These are phyloP conservation scores for Fusarium praegraminearum DNA, from an alignment of 2,329 filamentous ascomycete species.

Conservation along the genomic window DNA sequence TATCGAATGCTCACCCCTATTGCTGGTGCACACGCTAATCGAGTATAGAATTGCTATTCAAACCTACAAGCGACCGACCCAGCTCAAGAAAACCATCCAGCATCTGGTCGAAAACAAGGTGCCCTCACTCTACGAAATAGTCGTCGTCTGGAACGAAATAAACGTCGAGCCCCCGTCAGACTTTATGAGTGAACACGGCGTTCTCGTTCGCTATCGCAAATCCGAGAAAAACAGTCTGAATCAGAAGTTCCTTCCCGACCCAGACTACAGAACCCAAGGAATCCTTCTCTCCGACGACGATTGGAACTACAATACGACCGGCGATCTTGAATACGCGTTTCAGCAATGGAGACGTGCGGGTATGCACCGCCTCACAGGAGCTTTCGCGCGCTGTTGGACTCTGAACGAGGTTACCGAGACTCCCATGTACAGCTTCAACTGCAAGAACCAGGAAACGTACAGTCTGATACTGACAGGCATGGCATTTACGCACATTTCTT, in stretches of 20 bases:
- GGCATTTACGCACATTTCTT: conserved; percentile 52
- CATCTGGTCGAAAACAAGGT: conserved; percentile 46
- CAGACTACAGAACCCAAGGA: conserved; percentile 51
- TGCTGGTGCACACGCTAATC: background rate
- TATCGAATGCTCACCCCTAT: rapidly evolving
- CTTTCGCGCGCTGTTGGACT: conserved; percentile 50
- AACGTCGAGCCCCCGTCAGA: conserved; percentile 44
- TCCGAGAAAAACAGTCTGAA: conserved; percentile 52
- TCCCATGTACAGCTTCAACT: conserved; percentile 49
- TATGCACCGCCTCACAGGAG: conserved; percentile 50
- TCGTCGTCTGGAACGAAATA: conserved; percentile 54
- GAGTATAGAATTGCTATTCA: conserved; percentile 50
- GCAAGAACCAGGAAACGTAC: conserved; percentile 46
- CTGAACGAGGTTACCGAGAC: conserved; percentile 29
- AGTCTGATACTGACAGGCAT: conserved; percentile 54
- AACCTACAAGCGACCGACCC: conserved; percentile 50
- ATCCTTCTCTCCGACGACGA: conserved; percentile 55
- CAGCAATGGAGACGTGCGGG: conserved; percentile 54
- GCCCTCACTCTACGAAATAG: conserved; percentile 52
- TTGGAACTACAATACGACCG: conserved; percentile 52
- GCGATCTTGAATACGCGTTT: conserved; percentile 54
- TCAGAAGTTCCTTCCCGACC: conserved; percentile 53
- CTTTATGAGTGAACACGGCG: conserved; percentile 43
- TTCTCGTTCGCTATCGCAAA: conserved; percentile 50
- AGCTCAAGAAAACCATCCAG: conserved; percentile 49